Base-by-base conservation (phyloP, 163 green algal species). In the Chlorella variabilis region DNA sequence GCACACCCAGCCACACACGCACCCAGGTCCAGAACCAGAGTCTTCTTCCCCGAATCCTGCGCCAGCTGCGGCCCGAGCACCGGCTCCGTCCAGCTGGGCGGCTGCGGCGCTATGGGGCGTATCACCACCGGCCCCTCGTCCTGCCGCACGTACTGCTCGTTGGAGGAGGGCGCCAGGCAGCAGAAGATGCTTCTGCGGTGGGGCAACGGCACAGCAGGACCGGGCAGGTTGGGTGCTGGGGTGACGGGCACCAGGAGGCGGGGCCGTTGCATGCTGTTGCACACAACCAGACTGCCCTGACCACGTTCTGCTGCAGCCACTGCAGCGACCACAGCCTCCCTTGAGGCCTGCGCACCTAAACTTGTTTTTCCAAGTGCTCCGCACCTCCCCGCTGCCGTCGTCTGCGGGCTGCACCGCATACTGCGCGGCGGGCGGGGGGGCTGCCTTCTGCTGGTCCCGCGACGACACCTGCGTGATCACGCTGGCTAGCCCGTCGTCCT, bases 21-120 rank as follows among this genome's bases (percentile, higher is more conserved):
- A 80, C 73, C 73, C 71, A 99, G 88, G 85, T 99, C 96, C 36
- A 99, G 91, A 71, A 99, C 95, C 36, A 99, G 91, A 0, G 87
- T 95, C 87, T 98, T 98, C 85, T 97, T 98, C 34, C 88, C 75
- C 39, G 33, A 31, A 62, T 81, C 75, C 41, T 81, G 58, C 58
- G 75, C 18, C 29, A 81, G 59, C 75, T 34, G 59, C 59, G 58
- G 58, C 75, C 74, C 85, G 11, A 91, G 41, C 27, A 82, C 85
- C 27, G 83, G 88, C 78, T 89, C 77, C 45, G 63, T 39, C 75
- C 54, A 84, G 23, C 49, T 4, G 27, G 75, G 77, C 38, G 67
- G 74, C 20, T 80, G 82, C 29, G 80, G 78, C 3, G 77, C 78
- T 41, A 77, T 77, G 41, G 85, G 80, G 49, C 84, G 73, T 34